Evolutionary conservation across 108 stramenopile genomes (phyloP), one percentile per base, ranked within the genome.

Genomic region (Chaetoceros tenuissimus): DNA sequence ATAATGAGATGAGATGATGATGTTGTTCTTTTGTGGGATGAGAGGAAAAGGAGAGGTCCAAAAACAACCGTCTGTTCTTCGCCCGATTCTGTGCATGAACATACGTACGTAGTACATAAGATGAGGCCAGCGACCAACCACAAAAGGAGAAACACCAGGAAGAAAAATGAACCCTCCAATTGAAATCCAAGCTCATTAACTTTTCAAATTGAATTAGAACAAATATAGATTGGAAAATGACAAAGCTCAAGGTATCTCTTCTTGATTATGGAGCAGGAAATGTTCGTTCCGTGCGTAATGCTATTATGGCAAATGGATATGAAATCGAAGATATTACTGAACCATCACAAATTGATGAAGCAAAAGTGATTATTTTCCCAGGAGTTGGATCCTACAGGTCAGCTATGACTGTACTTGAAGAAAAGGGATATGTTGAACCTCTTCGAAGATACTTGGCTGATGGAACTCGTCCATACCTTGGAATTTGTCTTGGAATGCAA

Each of bases 241-340:
- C 69, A n/a, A 58, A 72, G 18, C 69, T 85, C 54, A 82, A 81
- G 46, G 83, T 94, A 24, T 90, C 92, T 46, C 69, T 98, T 43
- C 81, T 99, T 31, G 98, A 99, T 72, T 99, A 99, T 68, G 98
- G 98, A 24, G 98, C 97, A 3, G 98, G 98, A 24, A 99, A 99
- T 73, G 96, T 99, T 48, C 78, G 89, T 28, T 88, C 86, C 17
- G 84, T 94, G 17, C 80, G 87, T 54, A 98, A 98, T 66, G 97
- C 96, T 55, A 94, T 97, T 52, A 53, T 70, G 29, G 69, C 73
- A 20, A 72, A 77, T 62, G 94, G 95, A 23, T 95, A 87, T 71
- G 65, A 88, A 51, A 77, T 94, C 49, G 62, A 75, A 52, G 86
- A 85, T 62, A 89, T 97, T 21, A 79, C 78, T 10, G 62, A 72